A percentile compares a stretch with the other conserved stretches of the same genome.
Evolutionary conservation across 108 stramenopile genomes (phyloP).

Genomic region (Skeletonema menzelii): DNA sequence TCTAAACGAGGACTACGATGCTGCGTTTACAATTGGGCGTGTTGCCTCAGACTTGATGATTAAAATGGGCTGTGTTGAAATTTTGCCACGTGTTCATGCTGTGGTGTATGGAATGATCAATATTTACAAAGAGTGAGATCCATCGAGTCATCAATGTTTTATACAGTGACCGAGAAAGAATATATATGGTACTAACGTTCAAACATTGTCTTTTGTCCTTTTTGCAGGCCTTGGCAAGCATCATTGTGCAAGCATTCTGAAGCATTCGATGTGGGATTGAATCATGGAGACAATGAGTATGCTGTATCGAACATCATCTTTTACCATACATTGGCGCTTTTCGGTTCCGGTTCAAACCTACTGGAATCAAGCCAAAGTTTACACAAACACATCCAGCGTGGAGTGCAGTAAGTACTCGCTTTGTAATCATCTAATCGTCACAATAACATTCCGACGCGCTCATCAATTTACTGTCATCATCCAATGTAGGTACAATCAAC

Average conservation of each 20-base stretch:
- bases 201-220: not conserved
- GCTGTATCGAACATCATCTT: conserved; percentile 11
- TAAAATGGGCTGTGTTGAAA: not conserved
- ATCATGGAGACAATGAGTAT: conserved; percentile 27
- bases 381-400: not conserved
- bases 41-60: conserved; percentile 43
- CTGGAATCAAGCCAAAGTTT: not conserved
- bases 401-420: not conserved
- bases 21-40: conserved; percentile 51
- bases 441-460: not conserved
- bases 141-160: not conserved
- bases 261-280: conserved; percentile 16
- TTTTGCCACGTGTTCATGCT: not conserved
- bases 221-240: conserved; percentile 13
- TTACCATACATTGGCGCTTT: conserved; percentile 13
- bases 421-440: not conserved
- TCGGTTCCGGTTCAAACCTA: conserved; percentile 29
- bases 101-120: conserved; percentile 1
- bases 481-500: not conserved
- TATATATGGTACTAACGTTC: not conserved
- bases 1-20: conserved; percentile 35
- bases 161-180: not conserved
- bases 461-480: not conserved
- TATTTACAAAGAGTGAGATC: not conserved
- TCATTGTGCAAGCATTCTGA: conserved; percentile 27